A percentile compares a stretch with the other conserved stretches of the same genome.
Evolutionary conservation across 2,329 filamentous ascomycete genomes (phyloP).

Genomic region (Monosporascus sp.): DNA sequence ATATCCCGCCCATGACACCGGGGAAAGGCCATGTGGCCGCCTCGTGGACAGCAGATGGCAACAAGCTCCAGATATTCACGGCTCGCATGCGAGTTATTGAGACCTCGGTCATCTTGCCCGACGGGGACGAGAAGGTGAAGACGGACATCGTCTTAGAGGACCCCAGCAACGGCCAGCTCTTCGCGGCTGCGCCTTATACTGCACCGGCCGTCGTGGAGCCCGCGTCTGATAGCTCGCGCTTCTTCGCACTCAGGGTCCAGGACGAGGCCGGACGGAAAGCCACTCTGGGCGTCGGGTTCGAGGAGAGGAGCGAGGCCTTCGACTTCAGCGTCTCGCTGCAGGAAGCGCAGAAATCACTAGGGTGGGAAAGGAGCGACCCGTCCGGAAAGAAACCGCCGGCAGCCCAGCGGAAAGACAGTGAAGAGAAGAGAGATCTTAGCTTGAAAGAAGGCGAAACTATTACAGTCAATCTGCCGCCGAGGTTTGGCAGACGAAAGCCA

Average conservation of each 20-base stretch:
- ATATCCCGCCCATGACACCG: constrained; percentile 73
- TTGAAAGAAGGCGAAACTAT: constrained; percentile 89
- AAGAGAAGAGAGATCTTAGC: constrained; percentile 70
- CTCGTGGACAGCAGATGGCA: constrained; percentile 67
- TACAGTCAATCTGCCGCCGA: constrained; percentile 67
- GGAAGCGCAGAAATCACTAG: constrained; percentile 67
- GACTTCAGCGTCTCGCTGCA: constrained; percentile 79
- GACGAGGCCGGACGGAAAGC: constrained; percentile 73
- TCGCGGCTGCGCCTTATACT: constrained; percentile 79
- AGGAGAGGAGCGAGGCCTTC: constrained; percentile 80
- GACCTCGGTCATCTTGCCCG: constrained; percentile 52
- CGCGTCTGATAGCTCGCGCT: constrained; percentile 72
- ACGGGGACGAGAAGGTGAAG: constrained; percentile 52
- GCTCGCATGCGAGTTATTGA: constrained; percentile 75
- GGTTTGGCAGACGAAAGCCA: constrained; percentile 44
- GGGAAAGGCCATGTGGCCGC: constrained; percentile 75
- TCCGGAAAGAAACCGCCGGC: constrained; percentile 29
- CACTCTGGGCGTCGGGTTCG: constrained; percentile 77
- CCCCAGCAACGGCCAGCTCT: constrained; percentile 64
- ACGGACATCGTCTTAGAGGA: constrained; percentile 79
- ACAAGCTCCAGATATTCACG: constrained; percentile 76
- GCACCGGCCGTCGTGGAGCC: constrained; percentile 63
- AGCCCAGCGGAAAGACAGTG: constrained; percentile 33
- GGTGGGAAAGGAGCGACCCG: constrained; percentile 44
- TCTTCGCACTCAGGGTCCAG: constrained; percentile 78